A percentile compares a stretch with the other conserved stretches of the same genome.
These are phyloP conservation scores for Russula sp. DNA, from an alignment of 768 basidiomycete genomes.

Conservation along the genomic window DNA sequence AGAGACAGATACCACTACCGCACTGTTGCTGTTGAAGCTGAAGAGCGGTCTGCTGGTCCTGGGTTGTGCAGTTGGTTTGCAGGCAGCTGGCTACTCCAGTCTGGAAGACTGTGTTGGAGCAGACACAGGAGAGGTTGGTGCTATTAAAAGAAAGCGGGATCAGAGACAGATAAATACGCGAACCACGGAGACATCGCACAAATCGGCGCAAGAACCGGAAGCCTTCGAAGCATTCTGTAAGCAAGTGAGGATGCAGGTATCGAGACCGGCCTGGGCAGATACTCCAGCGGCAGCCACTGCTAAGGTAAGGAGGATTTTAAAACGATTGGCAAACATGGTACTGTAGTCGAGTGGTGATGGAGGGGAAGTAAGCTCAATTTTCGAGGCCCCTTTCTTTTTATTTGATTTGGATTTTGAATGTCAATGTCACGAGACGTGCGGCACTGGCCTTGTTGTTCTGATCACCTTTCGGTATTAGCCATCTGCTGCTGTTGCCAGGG, in stretches of 20 bases:
- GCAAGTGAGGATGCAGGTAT: neutral
- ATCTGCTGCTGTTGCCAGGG: too few species aligned
- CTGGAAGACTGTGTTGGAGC: slow-evolving; percentile 37
- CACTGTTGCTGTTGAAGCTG: slow-evolving; percentile 34
- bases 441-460: too few species aligned
- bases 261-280: slow-evolving; percentile 1
- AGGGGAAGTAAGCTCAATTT: neutral
- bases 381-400: too few species aligned
- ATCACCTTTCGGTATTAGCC: too few species aligned
- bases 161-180: neutral
- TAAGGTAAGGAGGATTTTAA: slow-evolving; percentile 1
- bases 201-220: neutral
- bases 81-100: slow-evolving; percentile 32
- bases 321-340: slow-evolving; percentile 4
- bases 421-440: too few species aligned
- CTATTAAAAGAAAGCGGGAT: slow-evolving; percentile 26
- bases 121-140: slow-evolving; percentile 37
- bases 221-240: neutral
- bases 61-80: slow-evolving; percentile 30
- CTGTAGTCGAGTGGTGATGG: neutral
- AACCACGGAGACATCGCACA: neutral
- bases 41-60: slow-evolving; percentile 31
- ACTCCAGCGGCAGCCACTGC: neutral
- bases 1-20: slow-evolving; percentile 22
- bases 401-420: too few species aligned